phyloP scores from a whole-genome alignment of 73 alveolate species.

The Halteria grandinella region DNA sequence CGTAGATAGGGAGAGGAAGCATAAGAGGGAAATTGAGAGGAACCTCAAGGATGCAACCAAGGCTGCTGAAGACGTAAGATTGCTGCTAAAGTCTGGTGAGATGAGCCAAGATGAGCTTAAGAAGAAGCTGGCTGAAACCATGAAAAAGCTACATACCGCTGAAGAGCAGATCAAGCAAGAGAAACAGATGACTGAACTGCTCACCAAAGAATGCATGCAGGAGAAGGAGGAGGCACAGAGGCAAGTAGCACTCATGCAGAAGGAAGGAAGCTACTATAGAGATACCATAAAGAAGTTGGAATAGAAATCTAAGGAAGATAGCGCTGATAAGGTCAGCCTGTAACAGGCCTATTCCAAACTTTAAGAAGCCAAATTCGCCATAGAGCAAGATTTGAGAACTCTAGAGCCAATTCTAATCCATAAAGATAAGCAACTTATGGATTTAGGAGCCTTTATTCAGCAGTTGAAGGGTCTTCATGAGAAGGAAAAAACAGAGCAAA shows the following conservation, averaged over 20 bases:
- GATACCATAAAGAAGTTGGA: background rate
- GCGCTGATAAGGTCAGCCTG: background rate
- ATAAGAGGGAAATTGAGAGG: constrained; percentile 7
- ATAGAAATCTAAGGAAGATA: background rate
- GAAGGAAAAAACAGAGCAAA: background rate
- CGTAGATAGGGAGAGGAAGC: constrained; percentile 2
- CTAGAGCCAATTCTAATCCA: background rate
- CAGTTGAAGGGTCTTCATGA: background rate
- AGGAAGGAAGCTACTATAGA: constrained; percentile 12
- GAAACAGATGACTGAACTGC: background rate
- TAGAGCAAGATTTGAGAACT: no score
- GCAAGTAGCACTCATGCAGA: background rate
- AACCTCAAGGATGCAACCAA: constrained; percentile 27
- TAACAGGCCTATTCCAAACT: background rate
- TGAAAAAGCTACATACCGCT: background rate
- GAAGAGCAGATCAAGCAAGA: constrained; percentile 23
- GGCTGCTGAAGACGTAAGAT: background rate
- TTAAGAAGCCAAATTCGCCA: background rate
- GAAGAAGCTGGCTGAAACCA: background rate
- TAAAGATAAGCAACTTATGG: background rate
- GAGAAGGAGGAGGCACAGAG: background rate
- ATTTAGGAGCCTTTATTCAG: background rate
- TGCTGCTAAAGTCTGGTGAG: background rate
- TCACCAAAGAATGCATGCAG: background rate
- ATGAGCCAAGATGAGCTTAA: constrained; percentile 10